Base-by-base conservation (phyloP, 495 filamentous ascomycete species). In the Hypoxylon cercidicola region DNA sequence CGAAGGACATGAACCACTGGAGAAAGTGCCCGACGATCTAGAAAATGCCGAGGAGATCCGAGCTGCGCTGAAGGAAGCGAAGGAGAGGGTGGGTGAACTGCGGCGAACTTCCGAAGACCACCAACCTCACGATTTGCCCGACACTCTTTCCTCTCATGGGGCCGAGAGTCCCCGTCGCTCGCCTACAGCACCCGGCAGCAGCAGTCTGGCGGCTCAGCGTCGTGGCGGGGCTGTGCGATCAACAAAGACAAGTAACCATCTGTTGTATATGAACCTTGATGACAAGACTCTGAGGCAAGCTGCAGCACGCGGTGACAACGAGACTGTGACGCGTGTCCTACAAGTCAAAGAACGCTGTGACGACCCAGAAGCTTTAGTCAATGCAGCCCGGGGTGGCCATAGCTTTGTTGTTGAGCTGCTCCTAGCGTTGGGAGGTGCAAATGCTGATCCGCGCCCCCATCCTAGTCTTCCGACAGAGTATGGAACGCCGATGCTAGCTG, bases 361-460 rank as follows among this genome's bases (percentile, higher is more conserved):
- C 16, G 93, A 97, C 73, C 86, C 90, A 3, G 92, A 92, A 45
- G 90, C 91, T 41, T 85, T 97, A 68, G 90, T 96, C 48, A 91
- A 90, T 52, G 96, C 95, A 7, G 93, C 94, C n/a, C 89, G 90
- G 69, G 95, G 93, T 43, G 94, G 94, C 1, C 94, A 99, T 69
- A 88, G 90, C 58, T 87, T 92, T 32, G 90, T 96, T 12, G 83
- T 98, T 43, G 90, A 91, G 70, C 81, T 97, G 37, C 81, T 98
- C 49, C 79, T 98, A 56, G 96, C 91, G 6, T 84, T 96, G 68
- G 91, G 92, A 1, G 81, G 83, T 51, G 88, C 88, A 15, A 87
- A 96, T 64, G 87, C 91, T 2, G 93, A 96, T 72, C 95, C 94
- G 0, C 81, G 84, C 6, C 89, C 91, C 4, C 75, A 80, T 21